Evolutionary conservation across 163 green algal genomes (phyloP).

Genomic region (Scenedesmus sp.): DNA sequence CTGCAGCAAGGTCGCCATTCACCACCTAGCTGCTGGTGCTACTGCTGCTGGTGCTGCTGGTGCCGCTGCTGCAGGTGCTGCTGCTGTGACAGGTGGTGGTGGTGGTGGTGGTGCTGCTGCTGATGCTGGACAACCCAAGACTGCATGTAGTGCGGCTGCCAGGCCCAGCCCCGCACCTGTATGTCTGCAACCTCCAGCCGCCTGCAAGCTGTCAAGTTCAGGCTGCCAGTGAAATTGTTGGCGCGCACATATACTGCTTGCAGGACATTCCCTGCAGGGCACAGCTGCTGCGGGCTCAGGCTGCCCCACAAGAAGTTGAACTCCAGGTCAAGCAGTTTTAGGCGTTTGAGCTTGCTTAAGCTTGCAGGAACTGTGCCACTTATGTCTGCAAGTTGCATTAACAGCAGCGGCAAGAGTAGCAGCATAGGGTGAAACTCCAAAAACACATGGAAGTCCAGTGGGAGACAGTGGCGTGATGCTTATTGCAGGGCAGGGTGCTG

Average conservation of each 20-base stretch:
- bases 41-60: not conserved
- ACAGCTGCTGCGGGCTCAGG: not conserved
- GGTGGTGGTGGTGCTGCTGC: too few relatives aligned
- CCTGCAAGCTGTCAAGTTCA: constrained; percentile 43
- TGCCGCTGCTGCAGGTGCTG: constrained; percentile 12
- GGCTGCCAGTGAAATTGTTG: constrained; percentile 54
- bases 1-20: not conserved
- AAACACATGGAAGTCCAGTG: not conserved
- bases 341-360: not conserved
- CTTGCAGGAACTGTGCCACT: constrained; percentile 24
- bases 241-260: constrained; percentile 49
- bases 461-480: not conserved
- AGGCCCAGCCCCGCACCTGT: constrained; percentile 36
- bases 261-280: constrained; percentile 15
- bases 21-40: not conserved
- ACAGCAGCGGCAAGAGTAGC: not conserved
- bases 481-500: too few relatives aligned
- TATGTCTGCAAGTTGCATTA: constrained; percentile 17
- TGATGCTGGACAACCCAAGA: not conserved
- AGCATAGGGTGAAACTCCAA: not conserved
- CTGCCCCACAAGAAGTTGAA: constrained; percentile 38
- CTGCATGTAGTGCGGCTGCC: not conserved
- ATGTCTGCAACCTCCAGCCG: constrained; percentile 51
- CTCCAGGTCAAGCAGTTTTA: constrained; percentile 58
- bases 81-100: not conserved